Evolutionary conservation across 139 green algal genomes (phyloP), one percentile per base, ranked within the genome.

Genomic region (Picochlorum costavermella): DNA sequence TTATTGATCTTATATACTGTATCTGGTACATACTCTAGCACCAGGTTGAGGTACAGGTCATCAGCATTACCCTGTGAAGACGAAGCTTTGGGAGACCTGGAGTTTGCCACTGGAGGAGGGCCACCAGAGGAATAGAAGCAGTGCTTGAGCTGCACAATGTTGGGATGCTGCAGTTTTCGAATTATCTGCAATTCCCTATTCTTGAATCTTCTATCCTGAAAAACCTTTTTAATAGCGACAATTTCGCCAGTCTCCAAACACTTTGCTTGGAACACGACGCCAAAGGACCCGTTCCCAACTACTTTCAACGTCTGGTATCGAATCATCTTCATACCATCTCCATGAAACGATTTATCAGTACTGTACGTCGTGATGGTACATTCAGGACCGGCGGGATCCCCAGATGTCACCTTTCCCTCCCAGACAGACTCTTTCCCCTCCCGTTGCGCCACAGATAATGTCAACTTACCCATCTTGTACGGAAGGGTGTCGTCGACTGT

Each of bases 161-260:
- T 98, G 49, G 90, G 88, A 79, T 99, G 94, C 45, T 88, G 74
- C 68, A 99, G 77, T 66, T 95, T 83, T 63, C 91, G 86, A 88
- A 99, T 98, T 69, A 99, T 98, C 76, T 94, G 84, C 79, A 99
- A 82, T 86, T 99, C 94, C 6, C 94, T 70, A 80, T 98, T 99
- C 79, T 99, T 99, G 83, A 98, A 99, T 5, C 94, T 82, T 82
- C 95, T 96, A 76, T 99, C 94, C 76, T 98, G 94, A 69, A 98
- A 78, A 62, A 99, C 94, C 79, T 98, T 98, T 79, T 99, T 99
- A 64, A 99, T 98, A 6, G 94, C 94, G 30, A 99, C 88, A 82
- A 92, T 77, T 61, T 98, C 88, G 26, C 83, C 83, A 25, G 88
- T 98, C 80, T 98, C 93, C 30, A 96, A 43, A 80, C 93, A 95